These are phyloP conservation scores for Agaricus sinodeliciosus DNA, from an alignment of 768 basidiomycete species.

Conservation along the genomic window DNA sequence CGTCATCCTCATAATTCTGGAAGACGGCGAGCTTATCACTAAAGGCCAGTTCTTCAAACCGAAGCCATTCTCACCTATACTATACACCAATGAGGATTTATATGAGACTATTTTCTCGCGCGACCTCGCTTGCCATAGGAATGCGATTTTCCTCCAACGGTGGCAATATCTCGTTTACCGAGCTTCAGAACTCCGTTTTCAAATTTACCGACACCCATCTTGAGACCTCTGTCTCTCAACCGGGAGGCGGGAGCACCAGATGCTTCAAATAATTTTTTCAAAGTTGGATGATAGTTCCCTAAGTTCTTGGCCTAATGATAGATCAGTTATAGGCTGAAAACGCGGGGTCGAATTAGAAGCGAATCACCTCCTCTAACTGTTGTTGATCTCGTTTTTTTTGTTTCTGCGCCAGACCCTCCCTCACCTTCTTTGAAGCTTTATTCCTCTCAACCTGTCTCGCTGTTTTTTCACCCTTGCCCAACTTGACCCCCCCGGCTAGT, in stretches of 20 bases:
- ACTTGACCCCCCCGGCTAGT: constrained; percentile 54
- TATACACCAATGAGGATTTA: not conserved
- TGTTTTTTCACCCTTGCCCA: constrained; percentile 67
- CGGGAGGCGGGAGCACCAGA: constrained; percentile 23
- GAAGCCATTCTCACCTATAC: not conserved
- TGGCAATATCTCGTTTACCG: constrained; percentile 52
- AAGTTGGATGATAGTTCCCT: constrained; percentile 77
- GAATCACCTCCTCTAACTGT: constrained; percentile 60
- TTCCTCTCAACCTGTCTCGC: constrained; percentile 60
- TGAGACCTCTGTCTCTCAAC: constrained; percentile 59
- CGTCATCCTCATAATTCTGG: constrained; percentile 6
- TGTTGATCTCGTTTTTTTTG: constrained; percentile 48
- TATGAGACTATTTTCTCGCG: constrained; percentile 12
- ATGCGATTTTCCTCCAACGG: constrained; percentile 20
- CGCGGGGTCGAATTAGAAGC: constrained; percentile 18
- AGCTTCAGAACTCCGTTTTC: constrained; percentile 62
- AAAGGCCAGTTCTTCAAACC: not conserved
- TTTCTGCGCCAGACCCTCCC: constrained; percentile 63
- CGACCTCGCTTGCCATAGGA: constrained; percentile 15
- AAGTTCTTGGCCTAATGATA: constrained; percentile 64
- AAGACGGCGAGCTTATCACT: constrained; percentile 3
- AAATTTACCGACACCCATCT: constrained; percentile 78
- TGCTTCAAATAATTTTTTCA: constrained; percentile 57
- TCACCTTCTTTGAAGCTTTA: constrained; percentile 63
- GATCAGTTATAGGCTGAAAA: not conserved